Percentiles rank a stretch among this genome's conserved stretches.
These are phyloP conservation scores for Yamadazyma epiphylla DNA, from an alignment of 1,139 yeast genomes.

Conservation along the genomic window DNA sequence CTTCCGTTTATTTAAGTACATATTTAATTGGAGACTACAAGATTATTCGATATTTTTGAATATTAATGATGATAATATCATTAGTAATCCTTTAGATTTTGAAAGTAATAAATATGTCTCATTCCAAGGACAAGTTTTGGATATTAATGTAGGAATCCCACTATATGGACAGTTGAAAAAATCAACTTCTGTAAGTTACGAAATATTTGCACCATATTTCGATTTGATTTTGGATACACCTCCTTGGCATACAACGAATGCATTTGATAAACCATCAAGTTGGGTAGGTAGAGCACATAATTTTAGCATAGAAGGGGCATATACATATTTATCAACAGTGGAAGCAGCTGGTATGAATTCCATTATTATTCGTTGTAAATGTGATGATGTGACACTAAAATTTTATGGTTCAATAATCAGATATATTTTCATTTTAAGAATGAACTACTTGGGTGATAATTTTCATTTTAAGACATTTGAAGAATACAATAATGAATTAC, in stretches of 20 bases:
- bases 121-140: slow-evolving; percentile 62
- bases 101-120: slow-evolving; percentile 75
- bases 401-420: slow-evolving; percentile 77
- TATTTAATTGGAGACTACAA: slow-evolving; percentile 53
- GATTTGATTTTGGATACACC: slow-evolving; percentile 72
- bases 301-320: slow-evolving; percentile 61
- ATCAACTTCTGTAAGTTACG: slow-evolving; percentile 52
- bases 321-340: slow-evolving; percentile 55
- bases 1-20: slow-evolving; percentile 68
- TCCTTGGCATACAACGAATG: slow-evolving; percentile 84
- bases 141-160: slow-evolving; percentile 53
- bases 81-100: slow-evolving; percentile 83
- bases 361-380: slow-evolving; percentile 59
- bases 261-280: slow-evolving; percentile 59
- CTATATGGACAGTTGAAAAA: slow-evolving; percentile 56
- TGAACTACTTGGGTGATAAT: slow-evolving; percentile 86
- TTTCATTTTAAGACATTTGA: slow-evolving; percentile 82
- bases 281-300: slow-evolving; percentile 62
- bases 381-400: slow-evolving; percentile 64
- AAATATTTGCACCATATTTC: slow-evolving; percentile 55
- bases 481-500: slow-evolving; percentile 50
- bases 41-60: slow-evolving; percentile 66
- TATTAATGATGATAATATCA: slow-evolving; percentile 82
- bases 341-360: slow-evolving; percentile 68
- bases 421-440: slow-evolving; percentile 73